Base-by-base conservation (phyloP, 2,329 filamentous ascomycete genomes). In the Geosmithia putterillii region DNA sequence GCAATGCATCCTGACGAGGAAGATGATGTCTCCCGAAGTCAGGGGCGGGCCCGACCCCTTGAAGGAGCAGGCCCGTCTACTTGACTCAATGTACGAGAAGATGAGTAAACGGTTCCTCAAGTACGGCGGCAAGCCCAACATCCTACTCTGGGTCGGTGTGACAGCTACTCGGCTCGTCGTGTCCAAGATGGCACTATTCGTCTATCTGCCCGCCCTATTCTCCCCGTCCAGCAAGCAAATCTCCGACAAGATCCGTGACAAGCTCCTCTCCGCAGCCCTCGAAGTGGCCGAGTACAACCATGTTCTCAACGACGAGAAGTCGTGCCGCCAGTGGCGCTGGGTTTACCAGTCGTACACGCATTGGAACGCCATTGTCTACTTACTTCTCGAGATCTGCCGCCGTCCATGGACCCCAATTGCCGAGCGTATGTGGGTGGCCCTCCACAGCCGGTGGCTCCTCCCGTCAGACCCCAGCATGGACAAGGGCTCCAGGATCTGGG, bases 341-440 rank as follows among this genome's bases (percentile, higher is more conserved):
- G 58, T 76, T 6, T 77, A 74, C 54, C 70, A 76, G 50, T 74
- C 71, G 0, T 77, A 76, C 52, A 73, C 69, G 0, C 73, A 77
- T 46, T 79, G 74, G 72, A 67, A 77, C 48, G 71, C 74, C 4
- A 66, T 77, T 3, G 71, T 73, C 0, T 79, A 73, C 48, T 60
- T 76, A 1, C 50, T 79, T 22, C 62, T 77, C 12, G 71, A 76
- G 50, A 57, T 69, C 1, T 66, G 63, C 14, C 65, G 64, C 3
- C 59, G 66, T 0, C 59, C 63, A 2, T 71, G 67, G 66, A 66
- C 66, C 10, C 58, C 67, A 1, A 57, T 63, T 4, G 51, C 66
- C 1, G 71, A 74, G 47, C 57, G 69, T 2, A 67, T 64, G 1
- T 74, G 71, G 70, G 49, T 60, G 1, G 65, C 65, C 0, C 55